A percentile compares a stretch with the other conserved stretches of the same genome.
Evolutionary conservation across 2,329 filamentous ascomycete genomes (phyloP).

Genomic region (Aspergillus flavus): DNA sequence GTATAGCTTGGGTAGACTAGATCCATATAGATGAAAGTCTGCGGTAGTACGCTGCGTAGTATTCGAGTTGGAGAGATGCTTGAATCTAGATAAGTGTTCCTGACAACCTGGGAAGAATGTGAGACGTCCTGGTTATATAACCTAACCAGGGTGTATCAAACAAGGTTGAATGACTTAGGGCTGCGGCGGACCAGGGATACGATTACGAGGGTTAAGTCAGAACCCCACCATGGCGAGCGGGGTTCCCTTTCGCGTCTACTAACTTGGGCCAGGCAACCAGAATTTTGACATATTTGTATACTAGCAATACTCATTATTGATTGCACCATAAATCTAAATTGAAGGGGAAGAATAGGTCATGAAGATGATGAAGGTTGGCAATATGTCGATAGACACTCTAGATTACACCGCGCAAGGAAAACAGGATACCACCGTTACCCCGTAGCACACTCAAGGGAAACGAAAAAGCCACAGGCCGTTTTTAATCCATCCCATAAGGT

Average conservation of each 20-base stretch:
- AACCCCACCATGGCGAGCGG: constrained; percentile 14
- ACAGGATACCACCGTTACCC: constrained; percentile 13
- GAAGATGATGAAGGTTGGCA: constrained; percentile 1
- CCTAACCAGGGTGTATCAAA: too few relatives aligned
- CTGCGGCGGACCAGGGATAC: background rate
- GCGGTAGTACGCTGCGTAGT: too few relatives aligned
- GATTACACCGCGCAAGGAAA: constrained; percentile 30
- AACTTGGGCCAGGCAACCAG: background rate
- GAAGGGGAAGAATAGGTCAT: background rate
- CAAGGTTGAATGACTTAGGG: too few relatives aligned
- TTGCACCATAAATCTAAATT: background rate
- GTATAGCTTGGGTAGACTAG: background rate
- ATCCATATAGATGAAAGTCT: too few relatives aligned
- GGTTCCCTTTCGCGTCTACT: background rate
- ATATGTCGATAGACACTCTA: constrained; percentile 30
- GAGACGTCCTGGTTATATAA: background rate
- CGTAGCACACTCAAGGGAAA: background rate
- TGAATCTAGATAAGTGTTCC: background rate
- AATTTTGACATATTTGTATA: background rate
- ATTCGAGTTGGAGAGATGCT: too few relatives aligned
- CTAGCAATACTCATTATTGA: background rate
- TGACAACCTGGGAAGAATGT: background rate
- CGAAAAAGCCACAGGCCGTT: background rate
- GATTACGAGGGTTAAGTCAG: background rate
- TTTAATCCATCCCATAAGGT: background rate